Conservation (phyloP, 2,329 filamentous ascomycete genomes). For the Botrytis hyacinthi region DNA sequence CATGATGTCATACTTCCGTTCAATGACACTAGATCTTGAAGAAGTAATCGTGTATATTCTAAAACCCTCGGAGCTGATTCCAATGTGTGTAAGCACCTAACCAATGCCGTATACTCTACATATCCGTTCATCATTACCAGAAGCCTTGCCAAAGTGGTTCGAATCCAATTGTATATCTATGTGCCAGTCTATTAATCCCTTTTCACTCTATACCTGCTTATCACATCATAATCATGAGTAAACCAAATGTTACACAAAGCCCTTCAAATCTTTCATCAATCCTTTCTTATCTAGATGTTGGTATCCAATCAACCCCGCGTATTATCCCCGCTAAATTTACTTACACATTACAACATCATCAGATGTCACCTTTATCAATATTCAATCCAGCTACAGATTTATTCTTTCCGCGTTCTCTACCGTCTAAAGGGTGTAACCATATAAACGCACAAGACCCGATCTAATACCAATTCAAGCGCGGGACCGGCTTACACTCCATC, state of each 20-base stretch:
- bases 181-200: not conserved
- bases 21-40: not conserved
- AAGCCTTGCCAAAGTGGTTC: not conserved
- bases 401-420: not conserved
- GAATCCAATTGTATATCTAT: not conserved
- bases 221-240: not conserved
- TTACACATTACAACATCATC: not conserved
- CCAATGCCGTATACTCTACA: not conserved
- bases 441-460: not conserved
- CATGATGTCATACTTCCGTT: not conserved
- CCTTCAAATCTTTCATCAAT: not conserved
- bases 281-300: not conserved
- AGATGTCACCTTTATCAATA: not conserved
- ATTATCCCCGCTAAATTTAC: not conserved
- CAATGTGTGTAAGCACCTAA: not conserved
- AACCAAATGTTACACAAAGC: not conserved
- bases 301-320: not conserved
- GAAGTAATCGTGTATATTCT: not conserved
- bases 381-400: not conserved
- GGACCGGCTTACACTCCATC: slow-evolving; percentile 14
- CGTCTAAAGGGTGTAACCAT: not conserved
- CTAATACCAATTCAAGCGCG: not conserved
- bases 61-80: not conserved
- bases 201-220: not conserved
- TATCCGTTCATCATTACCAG: not conserved